Conservation (phyloP, 352 stramenopile species). For the Phytophthora europaea region DNA sequence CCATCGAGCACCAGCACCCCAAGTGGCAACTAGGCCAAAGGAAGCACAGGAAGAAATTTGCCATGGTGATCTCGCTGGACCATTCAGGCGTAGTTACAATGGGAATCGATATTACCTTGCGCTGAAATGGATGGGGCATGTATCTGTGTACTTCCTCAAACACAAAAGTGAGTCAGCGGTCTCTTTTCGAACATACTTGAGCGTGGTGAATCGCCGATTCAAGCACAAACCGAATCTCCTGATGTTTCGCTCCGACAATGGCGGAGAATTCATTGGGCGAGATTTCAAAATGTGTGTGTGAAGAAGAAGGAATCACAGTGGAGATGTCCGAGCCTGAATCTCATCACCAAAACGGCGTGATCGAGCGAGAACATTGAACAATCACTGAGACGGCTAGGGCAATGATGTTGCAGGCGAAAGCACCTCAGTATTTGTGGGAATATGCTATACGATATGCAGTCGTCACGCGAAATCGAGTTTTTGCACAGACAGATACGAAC, state of each 20-base stretch:
- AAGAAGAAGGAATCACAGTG: neutral
- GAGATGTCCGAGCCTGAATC: constrained; percentile 8
- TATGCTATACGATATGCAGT: constrained; percentile 10
- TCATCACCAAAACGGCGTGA: constrained; percentile 12
- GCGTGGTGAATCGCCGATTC: neutral
- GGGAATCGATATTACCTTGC: constrained; percentile 5
- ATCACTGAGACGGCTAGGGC: neutral
- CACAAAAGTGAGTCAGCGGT: neutral
- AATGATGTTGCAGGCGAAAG: neutral
- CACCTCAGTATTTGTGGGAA: constrained; percentile 13
- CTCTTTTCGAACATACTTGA: neutral
- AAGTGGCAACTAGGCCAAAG: too few relatives aligned
- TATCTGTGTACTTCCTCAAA: constrained; percentile 1
- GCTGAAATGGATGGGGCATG: constrained; percentile 8
- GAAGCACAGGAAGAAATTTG: too few relatives aligned
- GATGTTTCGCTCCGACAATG: constrained; percentile 10
- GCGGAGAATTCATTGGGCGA: too few relatives aligned
- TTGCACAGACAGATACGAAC: neutral
- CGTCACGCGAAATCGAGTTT: constrained; percentile 1
- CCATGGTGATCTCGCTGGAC: too few relatives aligned
- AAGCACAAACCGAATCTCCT: neutral
- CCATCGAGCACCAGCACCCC: too few relatives aligned
- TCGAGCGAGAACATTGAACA: constrained; percentile 12
- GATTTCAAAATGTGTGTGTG: too few relatives aligned
- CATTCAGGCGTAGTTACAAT: constrained; percentile 8